These are phyloP conservation scores for Plasmodium billcollinsi DNA, from an alignment of 169 alveolate species.

Conservation along the genomic window DNA sequence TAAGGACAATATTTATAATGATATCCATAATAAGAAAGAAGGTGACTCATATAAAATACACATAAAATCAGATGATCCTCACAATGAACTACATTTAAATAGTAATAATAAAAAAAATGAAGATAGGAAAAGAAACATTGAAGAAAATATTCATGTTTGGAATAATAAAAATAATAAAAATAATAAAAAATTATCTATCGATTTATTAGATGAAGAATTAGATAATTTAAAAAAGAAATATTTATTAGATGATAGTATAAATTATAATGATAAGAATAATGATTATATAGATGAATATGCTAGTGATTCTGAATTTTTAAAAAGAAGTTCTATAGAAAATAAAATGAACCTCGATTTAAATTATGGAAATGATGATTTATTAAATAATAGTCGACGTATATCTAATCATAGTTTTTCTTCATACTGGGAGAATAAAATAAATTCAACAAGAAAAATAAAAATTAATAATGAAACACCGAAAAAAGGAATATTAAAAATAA, in stretches of 20 bases:
- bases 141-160: not conserved
- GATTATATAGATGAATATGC: slow-evolving; percentile 20
- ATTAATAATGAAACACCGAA: slow-evolving; percentile 60
- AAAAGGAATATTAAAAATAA: slow-evolving; percentile 55
- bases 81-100: not conserved
- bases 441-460: slow-evolving; percentile 23
- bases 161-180: not conserved
- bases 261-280: not conserved
- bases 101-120: not conserved
- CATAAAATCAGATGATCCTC: too few species aligned
- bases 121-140: not conserved
- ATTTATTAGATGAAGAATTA: slow-evolving; percentile 22
- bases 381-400: slow-evolving; percentile 28
- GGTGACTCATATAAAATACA: too few species aligned
- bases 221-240: slow-evolving; percentile 4
- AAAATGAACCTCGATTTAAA: slow-evolving; percentile 27
- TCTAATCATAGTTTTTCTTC: slow-evolving; percentile 33
- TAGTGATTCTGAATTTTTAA: slow-evolving; percentile 58
- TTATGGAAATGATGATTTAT: slow-evolving; percentile 64
- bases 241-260: slow-evolving; percentile 2
- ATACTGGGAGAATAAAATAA: slow-evolving; percentile 47
- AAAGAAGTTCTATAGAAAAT: slow-evolving; percentile 8
- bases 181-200: slow-evolving; percentile 20
- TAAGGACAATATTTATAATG: too few species aligned
- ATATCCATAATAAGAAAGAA: too few species aligned